Evolutionary conservation across 139 green algal genomes (phyloP), one percentile per base, ranked within the genome.

Genomic region (Chlorella sp.): DNA sequence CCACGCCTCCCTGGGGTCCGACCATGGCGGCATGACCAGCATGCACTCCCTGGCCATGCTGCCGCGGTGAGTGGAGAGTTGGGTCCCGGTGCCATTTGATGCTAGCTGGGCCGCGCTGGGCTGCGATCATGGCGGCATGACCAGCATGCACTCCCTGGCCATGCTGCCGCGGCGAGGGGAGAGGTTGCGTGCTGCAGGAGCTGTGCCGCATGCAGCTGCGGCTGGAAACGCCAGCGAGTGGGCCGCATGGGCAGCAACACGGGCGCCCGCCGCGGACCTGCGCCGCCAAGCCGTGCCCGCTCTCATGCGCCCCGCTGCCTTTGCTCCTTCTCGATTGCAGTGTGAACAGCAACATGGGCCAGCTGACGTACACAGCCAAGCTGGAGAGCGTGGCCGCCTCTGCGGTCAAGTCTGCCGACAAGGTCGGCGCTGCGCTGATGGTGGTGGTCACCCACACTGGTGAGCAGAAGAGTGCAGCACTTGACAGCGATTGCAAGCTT

Each of bases 391-490:
- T 98, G 54, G 94, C 93, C 20, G 94, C 91, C 24, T 93, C 90
- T 24, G 94, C 95, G 22, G 96, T 98, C n/a, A 89, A 94, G 28
- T 94, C 93, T 22, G 96, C 95, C 1, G 96, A 97, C 84, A 96
- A 96, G 86, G 90, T 94, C 17, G 68, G 81, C 3, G 95, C 95
- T 28, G 86, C 81, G 1, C 89, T 98, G 34, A 95, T 98, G 58
- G 89, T 98, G 60, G 94, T 97, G 54, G 95, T 96, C 87, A 98
- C 95, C 11, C 86, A 92, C 60, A 89, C 90, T 38, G 90, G 89
- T 88, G 38, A 48, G 77, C 19, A 32, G 46, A n/a, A 16, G 22
- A 32, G 8, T 58, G 60, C 36, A 5, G 30, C 26, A 1, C 17
- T 72, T 6, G 4, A 40, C 3, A 34, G 26, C 36, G 64, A 26